phyloP scores from a whole-genome alignment of 2,329 filamentous ascomycete genomes.

The Penicillium sp. region DNA sequence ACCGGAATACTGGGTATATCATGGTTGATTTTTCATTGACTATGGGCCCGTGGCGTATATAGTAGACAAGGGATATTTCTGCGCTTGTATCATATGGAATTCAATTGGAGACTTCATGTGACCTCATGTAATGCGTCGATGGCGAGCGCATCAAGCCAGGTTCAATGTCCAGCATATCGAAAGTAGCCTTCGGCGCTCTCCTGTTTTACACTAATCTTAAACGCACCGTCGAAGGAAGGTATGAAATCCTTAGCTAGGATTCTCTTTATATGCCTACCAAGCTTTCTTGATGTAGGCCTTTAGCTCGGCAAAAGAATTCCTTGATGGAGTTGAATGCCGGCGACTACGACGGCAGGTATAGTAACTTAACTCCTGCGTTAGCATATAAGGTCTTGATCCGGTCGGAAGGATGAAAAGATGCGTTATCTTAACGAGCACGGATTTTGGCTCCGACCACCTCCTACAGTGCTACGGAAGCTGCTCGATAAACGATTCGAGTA shows the following conservation, averaged over 20 bases:
- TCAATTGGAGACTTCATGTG: neutral
- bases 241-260: conserved; percentile 4
- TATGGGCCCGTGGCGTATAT: neutral
- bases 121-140: neutral
- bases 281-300: conserved; percentile 7
- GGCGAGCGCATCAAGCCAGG: too few species aligned
- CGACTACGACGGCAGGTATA: too few species aligned
- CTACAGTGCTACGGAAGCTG: neutral
- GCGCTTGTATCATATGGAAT: neutral
- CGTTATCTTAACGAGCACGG: neutral
- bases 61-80: neutral
- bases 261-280: neutral
- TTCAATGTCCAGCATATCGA: neutral
- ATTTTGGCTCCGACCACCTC: neutral
- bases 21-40: neutral
- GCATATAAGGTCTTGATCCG: too few species aligned
- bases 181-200: conserved; percentile 2
- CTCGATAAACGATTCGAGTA: neutral
- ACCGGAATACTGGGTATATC: neutral
- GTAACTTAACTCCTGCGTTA: too few species aligned
- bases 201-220: conserved; percentile 2
- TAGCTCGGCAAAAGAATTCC: conserved; percentile 3
- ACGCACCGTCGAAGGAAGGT: conserved; percentile 3
- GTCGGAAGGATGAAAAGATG: too few species aligned
- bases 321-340: neutral